These are phyloP conservation scores for Inga leiocalycina DNA, from an alignment of 306 rosid genomes.

Conservation along the genomic window DNA sequence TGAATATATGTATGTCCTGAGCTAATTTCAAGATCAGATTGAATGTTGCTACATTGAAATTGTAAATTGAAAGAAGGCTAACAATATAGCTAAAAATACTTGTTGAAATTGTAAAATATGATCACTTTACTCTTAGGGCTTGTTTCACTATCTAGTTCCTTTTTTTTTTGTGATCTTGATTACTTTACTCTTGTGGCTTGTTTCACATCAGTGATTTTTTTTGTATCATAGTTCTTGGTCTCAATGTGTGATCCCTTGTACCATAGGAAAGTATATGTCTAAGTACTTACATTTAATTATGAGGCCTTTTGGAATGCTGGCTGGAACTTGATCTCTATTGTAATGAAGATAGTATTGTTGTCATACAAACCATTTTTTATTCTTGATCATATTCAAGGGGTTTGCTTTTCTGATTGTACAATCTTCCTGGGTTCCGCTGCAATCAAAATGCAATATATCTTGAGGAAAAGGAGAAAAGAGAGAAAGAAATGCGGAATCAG, in stretches of 20 bases:
- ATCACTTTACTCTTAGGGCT: too few relatives aligned
- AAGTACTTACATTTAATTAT: not conserved
- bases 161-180: too few relatives aligned
- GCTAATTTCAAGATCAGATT: too few relatives aligned
- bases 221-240: not conserved
- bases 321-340: not conserved
- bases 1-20: too few relatives aligned
- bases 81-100: too few relatives aligned
- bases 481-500: constrained; percentile 82
- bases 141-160: too few relatives aligned
- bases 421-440: constrained; percentile 22
- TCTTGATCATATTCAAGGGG: not conserved
- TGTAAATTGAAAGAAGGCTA: too few relatives aligned
- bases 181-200: too few relatives aligned
- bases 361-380: not conserved
- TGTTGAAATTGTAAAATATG: too few relatives aligned
- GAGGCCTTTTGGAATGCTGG: not conserved
- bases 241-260: not conserved
- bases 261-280: not conserved
- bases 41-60: too few relatives aligned
- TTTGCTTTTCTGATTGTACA: constrained; percentile 2
- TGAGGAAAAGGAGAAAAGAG: constrained; percentile 82
- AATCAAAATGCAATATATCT: constrained; percentile 77
- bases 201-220: not conserved
- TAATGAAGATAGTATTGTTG: not conserved